Base-by-base conservation (phyloP, 2,329 filamentous ascomycete species). In the Fusarium sulawesiense region DNA sequence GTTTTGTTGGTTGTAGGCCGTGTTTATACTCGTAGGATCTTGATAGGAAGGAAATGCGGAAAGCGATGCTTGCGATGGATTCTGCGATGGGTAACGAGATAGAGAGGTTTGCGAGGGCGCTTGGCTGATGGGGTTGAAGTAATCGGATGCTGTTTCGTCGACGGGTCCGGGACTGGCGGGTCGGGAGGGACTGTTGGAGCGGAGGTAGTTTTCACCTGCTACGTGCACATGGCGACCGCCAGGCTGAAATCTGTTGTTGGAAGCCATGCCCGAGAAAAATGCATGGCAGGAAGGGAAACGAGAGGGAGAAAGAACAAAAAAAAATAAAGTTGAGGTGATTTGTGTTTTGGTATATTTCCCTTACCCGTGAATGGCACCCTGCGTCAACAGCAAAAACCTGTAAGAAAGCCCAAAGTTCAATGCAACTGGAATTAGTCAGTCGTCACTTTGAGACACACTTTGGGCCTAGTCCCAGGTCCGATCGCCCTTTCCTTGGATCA, bases 81-180 rank as follows among this genome's bases (percentile, higher is more conserved):
- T 56, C n/a, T 49, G 53, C 6, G 53, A 56, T 6, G 53, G 44
- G 32, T 60, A 50, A 45, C 56, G 63, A 8, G 66, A 50, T 21
- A 64, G 6, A 1, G 71, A 74, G 20, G 70, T 40, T n/a, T 74
- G 72, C 4, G 74, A 75, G 18, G 72, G 66, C 18, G 58, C 63
- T n/a, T 62, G 62, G 29, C 59, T 70, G 41, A 74, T 54, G 25
- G 73, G 54, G 40, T 74, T 71, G 16, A 76, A 76, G 49, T 76
- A 76, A 12, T 73, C 74, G 29, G 60, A 44, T 37, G 61, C 68
- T 27, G 71, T 62, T 18, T 76, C 75, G 53, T 69, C 68, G 47
- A 67, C 9, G 37, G 74, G 71, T 7, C 53, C 58, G 18, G 72
- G 72, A 27, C 68, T 74, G 25, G 40, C 60, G 7, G 73, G 16